Percentiles rank a stretch among this genome's conserved stretches.
Evolutionary conservation across 2,329 filamentous ascomycete species (phyloP).

Genomic region (Colletotrichum musae): DNA sequence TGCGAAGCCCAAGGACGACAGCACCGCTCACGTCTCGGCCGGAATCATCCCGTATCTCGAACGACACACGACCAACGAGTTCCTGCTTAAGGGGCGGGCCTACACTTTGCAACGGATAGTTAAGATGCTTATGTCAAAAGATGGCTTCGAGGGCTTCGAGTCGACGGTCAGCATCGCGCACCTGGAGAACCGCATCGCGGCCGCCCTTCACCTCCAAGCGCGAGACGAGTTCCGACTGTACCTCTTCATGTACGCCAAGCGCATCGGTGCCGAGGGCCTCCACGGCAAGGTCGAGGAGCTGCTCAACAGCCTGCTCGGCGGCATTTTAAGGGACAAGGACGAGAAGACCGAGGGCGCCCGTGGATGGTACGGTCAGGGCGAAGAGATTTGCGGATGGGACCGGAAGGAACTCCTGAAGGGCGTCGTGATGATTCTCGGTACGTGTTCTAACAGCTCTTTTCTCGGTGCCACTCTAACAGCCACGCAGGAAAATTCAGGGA

Average conservation of each 20-base stretch:
- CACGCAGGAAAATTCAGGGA: conserved; percentile 90
- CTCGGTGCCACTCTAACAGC: conserved; percentile 49
- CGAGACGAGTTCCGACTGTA: conserved; percentile 95
- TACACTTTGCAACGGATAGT: conserved; percentile 93
- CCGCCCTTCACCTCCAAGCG: conserved; percentile 85
- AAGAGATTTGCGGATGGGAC: conserved; percentile 91
- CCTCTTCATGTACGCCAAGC: conserved; percentile 98
- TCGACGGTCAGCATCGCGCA: conserved; percentile 93
- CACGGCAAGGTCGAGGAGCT: conserved; percentile 94
- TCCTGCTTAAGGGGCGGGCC: conserved; percentile 90
- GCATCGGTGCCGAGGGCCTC: conserved; percentile 90
- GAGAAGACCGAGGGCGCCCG: conserved; percentile 61
- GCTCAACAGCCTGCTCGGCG: conserved; percentile 84
- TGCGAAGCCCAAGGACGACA: conserved; percentile 60
- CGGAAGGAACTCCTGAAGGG: conserved; percentile 89
- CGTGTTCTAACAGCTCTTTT: conserved; percentile 51
- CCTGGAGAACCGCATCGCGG: conserved; percentile 93
- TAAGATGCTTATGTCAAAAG: conserved; percentile 87
- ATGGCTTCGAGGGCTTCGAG: conserved; percentile 94
- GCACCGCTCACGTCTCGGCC: conserved; percentile 79
- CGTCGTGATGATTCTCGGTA: conserved; percentile 93
- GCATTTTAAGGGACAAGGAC: conserved; percentile 72
- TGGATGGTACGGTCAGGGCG: conserved; percentile 77
- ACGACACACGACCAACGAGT: conserved; percentile 93
- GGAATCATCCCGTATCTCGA: conserved; percentile 95